Evolutionary conservation across 345 rosid genomes (phyloP).

Genomic region (Hypericum androsaemum): DNA sequence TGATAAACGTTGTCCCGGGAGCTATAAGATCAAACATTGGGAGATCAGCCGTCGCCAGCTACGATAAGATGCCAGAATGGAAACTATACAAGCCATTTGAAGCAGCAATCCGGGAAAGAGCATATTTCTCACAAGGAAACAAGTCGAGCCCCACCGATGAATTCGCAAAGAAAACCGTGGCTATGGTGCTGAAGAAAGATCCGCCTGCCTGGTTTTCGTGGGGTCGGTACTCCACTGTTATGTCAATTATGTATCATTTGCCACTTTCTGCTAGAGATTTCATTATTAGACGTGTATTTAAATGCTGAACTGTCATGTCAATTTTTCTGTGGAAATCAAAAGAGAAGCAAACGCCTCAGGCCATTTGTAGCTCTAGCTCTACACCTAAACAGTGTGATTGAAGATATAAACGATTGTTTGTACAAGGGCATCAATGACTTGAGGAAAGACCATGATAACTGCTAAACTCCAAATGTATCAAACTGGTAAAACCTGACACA

Average conservation of each 20-base stretch:
- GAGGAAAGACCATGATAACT: too few relatives aligned
- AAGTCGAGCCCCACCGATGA: slow-evolving; percentile 57
- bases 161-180: slow-evolving; percentile 62
- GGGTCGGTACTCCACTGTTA: slow-evolving; percentile 48
- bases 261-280: slow-evolving; percentile 58
- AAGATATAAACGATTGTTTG: too few relatives aligned
- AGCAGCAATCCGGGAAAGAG: slow-evolving; percentile 45
- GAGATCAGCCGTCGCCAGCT: slow-evolving; percentile 43
- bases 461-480: too few relatives aligned
- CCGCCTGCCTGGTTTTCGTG: slow-evolving; percentile 77
- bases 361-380: too few relatives aligned
- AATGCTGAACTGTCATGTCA: background rate
- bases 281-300: slow-evolving; percentile 10
- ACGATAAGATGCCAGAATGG: slow-evolving; percentile 65
- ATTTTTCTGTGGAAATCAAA: too few relatives aligned
- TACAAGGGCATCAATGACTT: too few relatives aligned
- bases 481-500: too few relatives aligned
- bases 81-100: slow-evolving; percentile 65
- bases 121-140: slow-evolving; percentile 39
- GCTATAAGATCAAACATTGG: slow-evolving; percentile 75
- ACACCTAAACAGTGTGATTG: too few relatives aligned
- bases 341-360: too few relatives aligned
- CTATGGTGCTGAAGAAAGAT: slow-evolving; percentile 39
- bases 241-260: slow-evolving; percentile 50
- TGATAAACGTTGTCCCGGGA: slow-evolving; percentile 52